Conservation (phyloP, 1,284 basidiomycete genomes). For the Ustilago loliicola region DNA sequence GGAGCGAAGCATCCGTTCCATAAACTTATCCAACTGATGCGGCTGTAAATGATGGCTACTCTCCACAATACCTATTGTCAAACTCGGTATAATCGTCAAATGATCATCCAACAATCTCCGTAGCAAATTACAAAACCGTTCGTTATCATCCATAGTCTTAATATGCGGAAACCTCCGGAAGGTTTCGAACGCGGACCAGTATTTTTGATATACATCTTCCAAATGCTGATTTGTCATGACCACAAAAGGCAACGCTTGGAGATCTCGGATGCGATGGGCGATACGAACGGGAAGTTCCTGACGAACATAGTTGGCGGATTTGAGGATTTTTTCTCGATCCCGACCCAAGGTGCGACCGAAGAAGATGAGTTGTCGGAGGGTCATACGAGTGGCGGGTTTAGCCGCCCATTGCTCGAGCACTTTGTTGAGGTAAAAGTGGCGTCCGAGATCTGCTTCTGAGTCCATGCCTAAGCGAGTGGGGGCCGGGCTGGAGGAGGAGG, state of each 20-base stretch:
- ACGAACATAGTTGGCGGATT: conserved; percentile 86
- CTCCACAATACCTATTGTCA: conserved; percentile 70
- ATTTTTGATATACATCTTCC: conserved; percentile 81
- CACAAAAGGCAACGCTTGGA: conserved; percentile 87
- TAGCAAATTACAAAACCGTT: conserved; percentile 81
- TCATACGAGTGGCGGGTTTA: conserved; percentile 80
- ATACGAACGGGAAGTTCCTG: conserved; percentile 88
- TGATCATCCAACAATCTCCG: conserved; percentile 80
- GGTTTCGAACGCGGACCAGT: conserved; percentile 71
- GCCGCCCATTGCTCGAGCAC: conserved; percentile 85
- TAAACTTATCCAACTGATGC: conserved; percentile 85
- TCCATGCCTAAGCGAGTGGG: conserved; percentile 34
- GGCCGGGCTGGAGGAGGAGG: not conserved
- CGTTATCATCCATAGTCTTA: conserved; percentile 81
- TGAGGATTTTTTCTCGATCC: conserved; percentile 61
- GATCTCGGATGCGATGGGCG: conserved; percentile 86
- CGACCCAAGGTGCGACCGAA: conserved; percentile 54
- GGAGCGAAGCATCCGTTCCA: conserved; percentile 90
- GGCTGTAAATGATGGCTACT: conserved; percentile 81
- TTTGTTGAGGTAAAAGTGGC: conserved; percentile 86
- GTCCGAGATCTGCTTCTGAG: conserved; percentile 55
- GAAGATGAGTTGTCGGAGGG: conserved; percentile 83
- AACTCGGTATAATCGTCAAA: conserved; percentile 57
- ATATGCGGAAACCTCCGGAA: conserved; percentile 83
- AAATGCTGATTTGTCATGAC: conserved; percentile 89